Base-by-base conservation (phyloP, 2,329 filamentous ascomycete species). In the Exophiala mesophila region DNA sequence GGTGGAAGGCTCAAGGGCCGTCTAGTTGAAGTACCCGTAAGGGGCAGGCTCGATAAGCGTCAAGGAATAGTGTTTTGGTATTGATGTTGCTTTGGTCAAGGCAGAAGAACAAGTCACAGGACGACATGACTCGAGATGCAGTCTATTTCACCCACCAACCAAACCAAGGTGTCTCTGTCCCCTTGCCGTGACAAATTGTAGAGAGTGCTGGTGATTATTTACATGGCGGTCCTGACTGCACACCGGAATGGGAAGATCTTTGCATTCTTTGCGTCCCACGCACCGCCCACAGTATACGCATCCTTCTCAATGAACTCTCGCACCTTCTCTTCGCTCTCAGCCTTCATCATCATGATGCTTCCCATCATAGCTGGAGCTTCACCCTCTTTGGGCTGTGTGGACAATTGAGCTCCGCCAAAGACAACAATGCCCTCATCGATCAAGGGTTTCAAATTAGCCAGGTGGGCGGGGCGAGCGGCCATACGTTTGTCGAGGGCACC, bases 231-330 rank as follows among this genome's bases (percentile, higher is more conserved):
- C 42, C 54, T 51, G n/a, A 57, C 45, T 4, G 53, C 54, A 47
- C 41, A 47, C 32, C 28, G 49, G 40, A 57, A 55, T 9, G 53
- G 49, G 20, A 18, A 41, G 12, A 70, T 62, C 56, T 67, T 56
- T 50, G 61, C 78, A 56, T 84, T 84, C 24, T 81, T 76, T 45
- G 84, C 59, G 69, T 95, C 86, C 88, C 88, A 95, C 6, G 94
- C 88, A 0, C 81, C 85, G 31, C 65, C 72, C 47, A 67, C 73
- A 7, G 73, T 70, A 65, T 94, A 95, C 7, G 88, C 69, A 66
- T 95, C 88, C 36, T 77, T 72, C 62, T 76, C 77, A 34, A 95
- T 61, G 38, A 75, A 59, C 55, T 83, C 74, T 29, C 82, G 61
- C 2, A 86, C 77, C 60, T 88, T 83, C 51, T 88, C 83, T 55